Evolutionary conservation across 2,329 filamentous ascomycete species (phyloP), one percentile per base, ranked within the genome.

Genomic region (Fusarium gaditjirri): DNA sequence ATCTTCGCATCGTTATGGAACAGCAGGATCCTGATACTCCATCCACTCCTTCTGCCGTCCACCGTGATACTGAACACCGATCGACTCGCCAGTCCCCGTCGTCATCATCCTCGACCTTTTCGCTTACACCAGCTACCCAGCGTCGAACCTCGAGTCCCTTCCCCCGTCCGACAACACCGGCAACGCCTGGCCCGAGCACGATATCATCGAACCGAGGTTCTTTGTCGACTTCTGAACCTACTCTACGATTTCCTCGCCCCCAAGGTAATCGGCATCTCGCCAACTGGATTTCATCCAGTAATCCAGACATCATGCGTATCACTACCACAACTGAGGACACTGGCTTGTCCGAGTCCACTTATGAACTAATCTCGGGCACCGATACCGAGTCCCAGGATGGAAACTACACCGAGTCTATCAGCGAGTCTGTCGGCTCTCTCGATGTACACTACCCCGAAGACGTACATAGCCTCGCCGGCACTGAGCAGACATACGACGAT

Each of bases 281-380:
- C 75, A 86, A 87, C 83, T 90, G 88, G 88, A 83, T 90, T 53
- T 88, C 87, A 11, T 85, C 84, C 58, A 89, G 87, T 75, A 84
- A 87, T 35, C 87, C 86, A 57, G 85, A 88, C 80, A 88, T 89
- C 70, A 88, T 89, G 86, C 83, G 83, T 71, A 80, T 83, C 27
- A 81, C 81, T 41, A 80, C 77, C 58, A 81, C 81, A 33, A 82
- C 84, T 64, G 85, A 87, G 43, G 84, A 85, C 70, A 85, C 86
- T 78, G 88, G 82, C 74, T 77, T 90, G 76, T 80, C 84, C 75
- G 88, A 89, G 75, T 88, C 88, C 61, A 83, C 86, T 65, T 90
- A 87, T 78, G 88, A 90, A 76, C 80, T 90, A 52, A 86, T 90
- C 77, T 82, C 82, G 60, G 83, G 82, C 73, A 86, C 84, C 61